A percentile compares a stretch with the other conserved stretches of the same genome.
Conservation (phyloP, 495 filamentous ascomycete genomes). For the Hypoxylon subgilvum region DNA sequence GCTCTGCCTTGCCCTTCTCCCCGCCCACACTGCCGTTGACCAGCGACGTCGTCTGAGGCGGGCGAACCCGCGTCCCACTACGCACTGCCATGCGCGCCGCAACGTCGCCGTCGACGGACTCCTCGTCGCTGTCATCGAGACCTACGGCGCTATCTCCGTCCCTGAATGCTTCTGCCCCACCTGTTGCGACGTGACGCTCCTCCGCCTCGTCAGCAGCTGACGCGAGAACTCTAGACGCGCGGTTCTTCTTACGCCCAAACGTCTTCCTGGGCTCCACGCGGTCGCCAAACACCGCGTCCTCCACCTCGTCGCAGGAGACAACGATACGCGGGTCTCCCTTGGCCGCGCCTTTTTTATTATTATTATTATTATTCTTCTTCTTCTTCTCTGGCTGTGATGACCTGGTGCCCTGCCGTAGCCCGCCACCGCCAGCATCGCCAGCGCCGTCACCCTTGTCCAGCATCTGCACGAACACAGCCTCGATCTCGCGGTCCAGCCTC, state of each 20-base stretch:
- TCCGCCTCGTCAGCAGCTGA: not conserved
- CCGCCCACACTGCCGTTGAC: conserved; percentile 53
- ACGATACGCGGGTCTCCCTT: conserved; percentile 30
- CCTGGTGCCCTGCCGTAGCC: not conserved
- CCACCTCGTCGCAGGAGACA: conserved; percentile 38
- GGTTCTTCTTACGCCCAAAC: conserved; percentile 44
- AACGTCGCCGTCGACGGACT: conserved; percentile 7
- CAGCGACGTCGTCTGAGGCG: conserved; percentile 45
- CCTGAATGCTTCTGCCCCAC: not conserved
- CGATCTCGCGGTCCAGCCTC: conserved; percentile 18
- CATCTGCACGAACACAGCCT: conserved; percentile 13
- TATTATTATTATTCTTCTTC: no score
- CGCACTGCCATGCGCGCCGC: conserved; percentile 20
- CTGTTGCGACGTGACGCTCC: not conserved
- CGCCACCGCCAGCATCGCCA: not conserved
- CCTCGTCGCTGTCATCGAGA: conserved; percentile 1
- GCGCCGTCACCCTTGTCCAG: not conserved
- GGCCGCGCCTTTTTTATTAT: conserved; percentile 2
- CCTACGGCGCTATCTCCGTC: conserved; percentile 4
- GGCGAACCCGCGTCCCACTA: conserved; percentile 40
- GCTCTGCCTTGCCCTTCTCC: conserved; percentile 50
- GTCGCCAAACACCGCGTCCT: conserved; percentile 44
- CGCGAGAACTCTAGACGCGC: conserved; percentile 32
- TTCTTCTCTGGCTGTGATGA: not conserved
- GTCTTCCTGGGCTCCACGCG: conserved; percentile 38